Percentiles rank a stretch among this genome's conserved stretches.
phyloP scores from a whole-genome alignment of 805 yeast species.

The Nakazawaea laoshanensis region DNA sequence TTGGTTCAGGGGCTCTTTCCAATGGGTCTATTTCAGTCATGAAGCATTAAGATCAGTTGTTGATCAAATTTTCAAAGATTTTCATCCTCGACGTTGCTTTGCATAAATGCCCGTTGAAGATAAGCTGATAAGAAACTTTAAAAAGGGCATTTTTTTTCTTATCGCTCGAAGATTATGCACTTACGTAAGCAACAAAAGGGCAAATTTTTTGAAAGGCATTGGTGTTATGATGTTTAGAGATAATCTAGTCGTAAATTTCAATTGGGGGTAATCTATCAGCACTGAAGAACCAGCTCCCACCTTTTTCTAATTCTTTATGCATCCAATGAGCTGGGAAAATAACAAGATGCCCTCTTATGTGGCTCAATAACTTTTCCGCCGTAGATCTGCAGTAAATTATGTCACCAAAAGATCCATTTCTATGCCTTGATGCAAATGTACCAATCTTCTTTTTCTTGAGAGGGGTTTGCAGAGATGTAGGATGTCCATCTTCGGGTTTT shows the following conservation, averaged over 20 bases:
- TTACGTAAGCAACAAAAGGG: not conserved
- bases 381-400: conserved; percentile 51
- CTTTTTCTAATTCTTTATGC: conserved; percentile 68
- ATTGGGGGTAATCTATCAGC: conserved; percentile 92
- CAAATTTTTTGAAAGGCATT: not conserved
- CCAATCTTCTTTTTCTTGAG: conserved; percentile 5
- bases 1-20: conserved; percentile 10
- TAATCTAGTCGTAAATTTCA: conserved; percentile 69
- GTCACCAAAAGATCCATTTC: conserved; percentile 3
- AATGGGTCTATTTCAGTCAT: not conserved
- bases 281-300: conserved; percentile 89
- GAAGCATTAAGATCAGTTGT: too few species aligned
- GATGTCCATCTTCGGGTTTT: not conserved
- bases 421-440: conserved; percentile 7
- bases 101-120: too few species aligned
- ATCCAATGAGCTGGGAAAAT: conserved; percentile 93
- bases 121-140: too few species aligned
- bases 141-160: conserved; percentile 1
- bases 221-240: not conserved
- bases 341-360: conserved; percentile 81
- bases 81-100: too few species aligned
- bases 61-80: too few species aligned
- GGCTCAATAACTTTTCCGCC: conserved; percentile 63
- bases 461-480: not conserved
- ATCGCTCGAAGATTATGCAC: not conserved